phyloP scores from a whole-genome alignment of 2,329 filamentous ascomycete genomes.

The Fusarium ramigenum region DNA sequence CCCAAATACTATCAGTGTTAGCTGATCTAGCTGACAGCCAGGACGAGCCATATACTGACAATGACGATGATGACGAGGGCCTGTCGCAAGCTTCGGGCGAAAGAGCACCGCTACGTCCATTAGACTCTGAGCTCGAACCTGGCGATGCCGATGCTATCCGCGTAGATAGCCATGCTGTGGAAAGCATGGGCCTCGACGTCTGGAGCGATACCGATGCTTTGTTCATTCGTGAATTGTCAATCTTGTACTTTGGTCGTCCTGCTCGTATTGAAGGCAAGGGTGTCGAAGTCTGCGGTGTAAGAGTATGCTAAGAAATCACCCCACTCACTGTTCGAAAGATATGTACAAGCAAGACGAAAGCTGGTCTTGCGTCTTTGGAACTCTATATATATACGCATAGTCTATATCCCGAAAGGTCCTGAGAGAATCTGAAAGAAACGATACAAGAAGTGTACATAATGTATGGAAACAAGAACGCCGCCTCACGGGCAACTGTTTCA shows the following conservation, averaged over 20 bases:
- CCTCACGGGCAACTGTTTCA: constrained; percentile 22
- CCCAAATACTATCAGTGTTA: constrained; percentile 69
- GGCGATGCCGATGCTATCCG: constrained; percentile 57
- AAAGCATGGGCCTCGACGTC: constrained; percentile 78
- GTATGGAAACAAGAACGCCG: constrained; percentile 20
- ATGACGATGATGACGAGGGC: constrained; percentile 49
- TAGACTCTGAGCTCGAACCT: constrained; percentile 34
- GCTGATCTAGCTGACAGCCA: constrained; percentile 66
- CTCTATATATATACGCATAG: constrained; percentile 24
- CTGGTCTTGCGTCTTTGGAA: constrained; percentile 40
- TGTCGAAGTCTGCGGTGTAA: constrained; percentile 79
- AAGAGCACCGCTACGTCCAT: constrained; percentile 40
- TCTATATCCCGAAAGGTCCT: constrained; percentile 20
- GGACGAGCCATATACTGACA: constrained; percentile 53
- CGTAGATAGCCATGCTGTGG: constrained; percentile 71
- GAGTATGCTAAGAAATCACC: constrained; percentile 64
- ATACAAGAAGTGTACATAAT: constrained; percentile 19
- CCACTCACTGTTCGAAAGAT: neutral
- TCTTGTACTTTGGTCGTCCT: constrained; percentile 71
- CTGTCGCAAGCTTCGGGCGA: constrained; percentile 45
- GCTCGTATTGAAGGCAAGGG: constrained; percentile 73
- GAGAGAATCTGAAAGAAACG: neutral
- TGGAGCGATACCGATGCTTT: constrained; percentile 78
- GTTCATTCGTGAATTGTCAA: constrained; percentile 71
- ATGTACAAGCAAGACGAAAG: constrained; percentile 32